Percentiles rank a stretch among this genome's conserved stretches.
Evolutionary conservation across 495 filamentous ascomycete species (phyloP).

Genomic region (Thozetella sp.): DNA sequence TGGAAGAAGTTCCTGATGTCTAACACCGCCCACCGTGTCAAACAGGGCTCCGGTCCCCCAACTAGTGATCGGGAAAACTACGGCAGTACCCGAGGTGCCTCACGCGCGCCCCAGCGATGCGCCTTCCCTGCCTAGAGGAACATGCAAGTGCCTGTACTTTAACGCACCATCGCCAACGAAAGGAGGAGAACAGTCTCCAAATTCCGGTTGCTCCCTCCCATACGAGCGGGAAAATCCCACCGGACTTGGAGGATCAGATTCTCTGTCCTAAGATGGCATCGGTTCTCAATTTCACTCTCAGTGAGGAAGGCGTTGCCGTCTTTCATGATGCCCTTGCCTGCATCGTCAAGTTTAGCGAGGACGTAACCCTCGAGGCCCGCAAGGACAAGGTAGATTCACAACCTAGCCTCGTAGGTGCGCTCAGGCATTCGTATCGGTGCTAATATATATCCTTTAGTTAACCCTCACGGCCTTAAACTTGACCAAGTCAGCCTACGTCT

Average conservation of each 20-base stretch:
- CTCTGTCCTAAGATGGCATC: slow-evolving; percentile 49
- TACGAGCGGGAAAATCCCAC: not conserved
- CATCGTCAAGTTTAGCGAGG: slow-evolving; percentile 90
- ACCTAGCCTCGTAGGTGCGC: not conserved
- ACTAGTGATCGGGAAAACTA: not conserved
- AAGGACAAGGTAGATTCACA: slow-evolving; percentile 61
- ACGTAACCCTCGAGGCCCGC: slow-evolving; percentile 82
- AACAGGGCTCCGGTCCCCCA: not conserved
- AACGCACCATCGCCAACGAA: no score
- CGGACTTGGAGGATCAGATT: not conserved
- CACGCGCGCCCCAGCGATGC: no score
- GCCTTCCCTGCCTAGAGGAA: no score
- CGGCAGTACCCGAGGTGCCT: not conserved
- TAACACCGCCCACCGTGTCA: not conserved
- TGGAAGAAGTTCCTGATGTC: no score
- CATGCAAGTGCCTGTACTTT: no score
- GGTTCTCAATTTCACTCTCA: slow-evolving; percentile 76
- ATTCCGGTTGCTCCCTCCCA: not conserved
- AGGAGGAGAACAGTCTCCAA: no score
- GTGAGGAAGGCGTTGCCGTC: slow-evolving; percentile 69
- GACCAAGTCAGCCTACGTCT: slow-evolving; percentile 91
- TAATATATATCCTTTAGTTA: slow-evolving; percentile 51
- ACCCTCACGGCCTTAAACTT: slow-evolving; percentile 82
- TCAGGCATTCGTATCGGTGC: no score
- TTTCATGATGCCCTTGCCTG: slow-evolving; percentile 86